Conservation (phyloP, 2,329 filamentous ascomycete genomes). For the Sclerotinia sclerotiorum region DNA sequence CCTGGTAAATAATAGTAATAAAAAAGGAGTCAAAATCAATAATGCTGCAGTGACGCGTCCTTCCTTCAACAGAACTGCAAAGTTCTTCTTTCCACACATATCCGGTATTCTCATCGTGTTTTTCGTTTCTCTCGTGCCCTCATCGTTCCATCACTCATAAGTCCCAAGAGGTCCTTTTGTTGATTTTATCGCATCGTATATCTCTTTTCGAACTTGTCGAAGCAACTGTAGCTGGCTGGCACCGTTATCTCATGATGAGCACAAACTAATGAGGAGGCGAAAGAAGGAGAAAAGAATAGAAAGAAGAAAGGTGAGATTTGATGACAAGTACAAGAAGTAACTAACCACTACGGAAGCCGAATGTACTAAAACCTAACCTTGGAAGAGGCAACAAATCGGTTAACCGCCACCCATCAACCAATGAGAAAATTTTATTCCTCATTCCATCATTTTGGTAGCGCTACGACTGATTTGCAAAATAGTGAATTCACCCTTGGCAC, state of each 20-base stretch:
- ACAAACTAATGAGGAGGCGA: not conserved
- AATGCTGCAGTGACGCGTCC: not conserved
- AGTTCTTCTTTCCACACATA: not conserved
- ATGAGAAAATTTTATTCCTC: not conserved
- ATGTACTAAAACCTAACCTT: not conserved
- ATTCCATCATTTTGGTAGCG: conserved; percentile 3
- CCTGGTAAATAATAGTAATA: too few species aligned
- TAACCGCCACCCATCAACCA: not conserved
- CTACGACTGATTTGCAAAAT: not conserved
- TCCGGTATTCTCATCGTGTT: not conserved
- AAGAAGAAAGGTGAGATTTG: not conserved
- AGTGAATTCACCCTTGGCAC: not conserved
- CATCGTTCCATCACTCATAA: not conserved
- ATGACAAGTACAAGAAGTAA: not conserved
- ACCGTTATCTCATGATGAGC: not conserved
- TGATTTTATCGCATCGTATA: not conserved
- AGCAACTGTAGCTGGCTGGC: not conserved
- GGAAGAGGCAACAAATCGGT: not conserved
- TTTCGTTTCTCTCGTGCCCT: not conserved
- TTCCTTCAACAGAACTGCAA: not conserved
- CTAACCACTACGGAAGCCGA: not conserved
- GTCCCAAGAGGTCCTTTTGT: not conserved
- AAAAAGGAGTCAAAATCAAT: not conserved
- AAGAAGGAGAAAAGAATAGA: not conserved
- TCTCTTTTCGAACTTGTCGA: not conserved